phyloP scores from a whole-genome alignment of 768 basidiomycete genomes.

The Nidula microcarpa region DNA sequence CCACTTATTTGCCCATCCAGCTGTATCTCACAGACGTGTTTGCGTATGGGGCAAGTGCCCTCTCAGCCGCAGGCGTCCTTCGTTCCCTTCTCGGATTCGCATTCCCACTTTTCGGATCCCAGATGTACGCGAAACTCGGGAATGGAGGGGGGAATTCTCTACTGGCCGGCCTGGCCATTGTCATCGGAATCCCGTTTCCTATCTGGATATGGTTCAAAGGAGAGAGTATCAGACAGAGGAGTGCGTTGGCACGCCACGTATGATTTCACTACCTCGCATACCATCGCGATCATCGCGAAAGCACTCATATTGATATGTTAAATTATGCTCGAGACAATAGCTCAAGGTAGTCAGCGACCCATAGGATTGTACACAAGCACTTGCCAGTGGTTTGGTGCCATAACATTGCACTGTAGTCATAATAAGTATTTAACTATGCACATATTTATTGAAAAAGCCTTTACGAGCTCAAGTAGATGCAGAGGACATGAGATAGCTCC shows the following conservation, averaged over 20 bases:
- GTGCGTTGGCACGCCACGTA: slow-evolving; percentile 6
- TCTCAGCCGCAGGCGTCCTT: slow-evolving; percentile 60
- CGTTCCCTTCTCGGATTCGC: slow-evolving; percentile 44
- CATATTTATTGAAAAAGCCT: too few species aligned
- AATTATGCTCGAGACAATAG: too few species aligned
- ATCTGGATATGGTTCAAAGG: slow-evolving; percentile 69
- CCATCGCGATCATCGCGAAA: too few species aligned
- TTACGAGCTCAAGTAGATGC: too few species aligned
- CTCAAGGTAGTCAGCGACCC: too few species aligned
- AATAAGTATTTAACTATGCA: too few species aligned
- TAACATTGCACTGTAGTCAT: too few species aligned
- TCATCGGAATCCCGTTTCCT: slow-evolving; percentile 72
- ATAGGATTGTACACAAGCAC: too few species aligned
- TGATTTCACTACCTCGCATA: too few species aligned
- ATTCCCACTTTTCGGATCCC: slow-evolving; percentile 47
- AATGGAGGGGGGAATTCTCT: slow-evolving; percentile 68
- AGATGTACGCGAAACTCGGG: slow-evolving; percentile 64
- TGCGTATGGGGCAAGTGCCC: slow-evolving; percentile 65
- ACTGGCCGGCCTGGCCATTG: slow-evolving; percentile 54
- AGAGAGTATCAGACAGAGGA: slow-evolving; percentile 48
- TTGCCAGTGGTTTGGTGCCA: too few species aligned
- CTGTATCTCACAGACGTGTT: slow-evolving; percentile 73
- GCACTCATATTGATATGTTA: too few species aligned
- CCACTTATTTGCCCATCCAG: slow-evolving; percentile 49
- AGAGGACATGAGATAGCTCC: too few species aligned